Evolutionary conservation across 371 early-diverging fungal species (phyloP), one percentile per base, ranked within the genome.

Genomic region (Parasitella parasitica): DNA sequence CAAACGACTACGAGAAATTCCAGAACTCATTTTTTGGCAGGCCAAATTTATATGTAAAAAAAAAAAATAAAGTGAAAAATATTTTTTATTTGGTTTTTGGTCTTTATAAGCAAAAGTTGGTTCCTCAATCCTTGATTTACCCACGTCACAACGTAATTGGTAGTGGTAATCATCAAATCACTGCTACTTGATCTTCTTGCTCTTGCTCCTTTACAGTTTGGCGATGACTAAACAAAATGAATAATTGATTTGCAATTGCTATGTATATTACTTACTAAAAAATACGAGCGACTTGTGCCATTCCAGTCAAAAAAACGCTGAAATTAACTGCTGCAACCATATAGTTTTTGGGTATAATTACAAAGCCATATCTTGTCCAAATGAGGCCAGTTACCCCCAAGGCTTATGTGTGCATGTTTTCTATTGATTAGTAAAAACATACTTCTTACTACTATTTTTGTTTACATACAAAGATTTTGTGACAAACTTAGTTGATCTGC

Each of bases 361-460:
- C 91, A 32, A 86, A 80, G 11, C 94, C 89, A 81, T 94, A 96
- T 36, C 97, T 86, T 13, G 91, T 86, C 97, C 97, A 96, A 70
- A 96, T 96, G 56, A 93, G 41, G 15, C 97, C 97, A 26, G 95
- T 94, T 18, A 92, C 93, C 6, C 92, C 85, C 53, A 96, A 76
- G 8, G 95, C 91, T 78, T 75, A 24, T 16, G 15, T 1, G 13
- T 26, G 1, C 15, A 15, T 24, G 15, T 7, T 26, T 1, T 18
- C 4, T 36, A 36, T 53, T 18, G 30, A 18, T n/a, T n/a, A n/a
- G n/a, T n/a, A n/a, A n/a, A n/a, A n/a, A n/a, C n/a, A n/a, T n/a
- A n/a, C n/a, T n/a, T n/a, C n/a, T n/a, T n/a, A n/a, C n/a, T n/a
- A n/a, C 30, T 30, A 30, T 30, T 30, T 30, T 8, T 26, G 12